phyloP scores from a whole-genome alignment of 2,329 filamentous ascomycete genomes.

The Epichloe sp. region DNA sequence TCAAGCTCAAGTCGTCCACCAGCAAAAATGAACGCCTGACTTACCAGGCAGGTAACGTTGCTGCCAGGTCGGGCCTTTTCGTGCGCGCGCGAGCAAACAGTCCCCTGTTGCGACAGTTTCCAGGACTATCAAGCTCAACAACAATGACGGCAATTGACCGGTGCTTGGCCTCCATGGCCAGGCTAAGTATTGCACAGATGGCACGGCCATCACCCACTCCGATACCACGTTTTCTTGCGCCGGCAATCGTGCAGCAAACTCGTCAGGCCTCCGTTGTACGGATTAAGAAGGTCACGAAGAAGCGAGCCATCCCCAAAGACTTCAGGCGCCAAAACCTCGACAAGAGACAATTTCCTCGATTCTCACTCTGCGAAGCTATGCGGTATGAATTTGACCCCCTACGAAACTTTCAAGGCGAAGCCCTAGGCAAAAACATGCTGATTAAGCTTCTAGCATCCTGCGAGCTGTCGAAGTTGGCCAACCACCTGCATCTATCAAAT shows the following conservation, averaged over 20 bases:
- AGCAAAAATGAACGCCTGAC: constrained; percentile 11
- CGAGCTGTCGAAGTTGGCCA: constrained; percentile 85
- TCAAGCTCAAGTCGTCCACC: not conserved
- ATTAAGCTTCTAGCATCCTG: constrained; percentile 51
- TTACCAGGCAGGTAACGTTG: constrained; percentile 12
- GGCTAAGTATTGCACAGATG: constrained; percentile 30
- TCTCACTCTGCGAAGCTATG: constrained; percentile 83
- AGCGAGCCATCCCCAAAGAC: constrained; percentile 49
- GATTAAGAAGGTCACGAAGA: constrained; percentile 41
- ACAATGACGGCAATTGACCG: constrained; percentile 39
- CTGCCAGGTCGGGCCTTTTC: constrained; percentile 3
- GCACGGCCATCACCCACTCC: constrained; percentile 27
- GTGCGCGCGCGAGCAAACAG: constrained; percentile 1
- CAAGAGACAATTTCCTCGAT: constrained; percentile 50
- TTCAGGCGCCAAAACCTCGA: constrained; percentile 54
- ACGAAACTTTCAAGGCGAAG: not conserved
- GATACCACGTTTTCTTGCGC: constrained; percentile 37
- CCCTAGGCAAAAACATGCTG: not conserved
- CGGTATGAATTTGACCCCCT: constrained; percentile 36
- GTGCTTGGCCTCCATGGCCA: constrained; percentile 42
- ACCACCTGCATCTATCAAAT: constrained; percentile 61
- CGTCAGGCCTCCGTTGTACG: constrained; percentile 27
- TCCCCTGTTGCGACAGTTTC: not conserved
- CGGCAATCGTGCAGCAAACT: constrained; percentile 31
- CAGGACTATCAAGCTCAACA: constrained; percentile 10